These are phyloP conservation scores for Paramecium octaurelia DNA, from an alignment of 73 alveolate species.

Conservation along the genomic window DNA sequence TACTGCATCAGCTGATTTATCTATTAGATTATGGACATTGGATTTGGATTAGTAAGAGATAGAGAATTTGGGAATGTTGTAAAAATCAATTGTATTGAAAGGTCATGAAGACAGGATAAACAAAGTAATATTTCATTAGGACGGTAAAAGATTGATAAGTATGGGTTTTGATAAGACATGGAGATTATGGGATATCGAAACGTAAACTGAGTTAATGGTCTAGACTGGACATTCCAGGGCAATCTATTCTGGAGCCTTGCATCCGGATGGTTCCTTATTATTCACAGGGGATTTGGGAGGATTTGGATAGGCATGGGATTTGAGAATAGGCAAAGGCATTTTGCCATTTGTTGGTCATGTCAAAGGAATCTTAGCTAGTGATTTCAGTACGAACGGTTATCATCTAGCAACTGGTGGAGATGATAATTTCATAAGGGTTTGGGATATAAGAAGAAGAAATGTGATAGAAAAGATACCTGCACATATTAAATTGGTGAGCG, in stretches of 20 bases:
- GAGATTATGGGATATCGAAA: slow-evolving; percentile 92
- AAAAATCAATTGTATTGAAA: slow-evolving; percentile 69
- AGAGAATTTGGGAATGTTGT: slow-evolving; percentile 42
- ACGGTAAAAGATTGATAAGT: slow-evolving; percentile 83
- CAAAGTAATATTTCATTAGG: slow-evolving; percentile 90
- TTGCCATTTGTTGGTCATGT: slow-evolving; percentile 84
- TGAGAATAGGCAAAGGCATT: slow-evolving; percentile 92
- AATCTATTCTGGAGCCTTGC: slow-evolving; percentile 86
- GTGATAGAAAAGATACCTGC: slow-evolving; percentile 86
- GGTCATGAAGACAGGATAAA: slow-evolving; percentile 98
- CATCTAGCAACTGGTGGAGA: slow-evolving; percentile 93
- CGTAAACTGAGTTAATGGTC: slow-evolving; percentile 75
- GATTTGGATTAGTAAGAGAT: slow-evolving; percentile 55
- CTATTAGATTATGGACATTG: slow-evolving; percentile 88
- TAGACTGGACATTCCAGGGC: slow-evolving; percentile 97
- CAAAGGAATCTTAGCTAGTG: slow-evolving; percentile 80
- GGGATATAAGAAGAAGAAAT: slow-evolving; percentile 95
- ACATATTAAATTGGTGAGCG: slow-evolving; percentile 87
- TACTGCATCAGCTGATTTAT: slow-evolving; percentile 91
- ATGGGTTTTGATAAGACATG: slow-evolving; percentile 94
- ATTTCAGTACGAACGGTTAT: slow-evolving; percentile 85
- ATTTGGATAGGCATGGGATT: slow-evolving; percentile 91
- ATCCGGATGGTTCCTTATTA: slow-evolving; percentile 93
- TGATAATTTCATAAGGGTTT: slow-evolving; percentile 92
- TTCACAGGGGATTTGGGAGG: slow-evolving; percentile 98